Conservation (phyloP, 805 yeast genomes). For the Ogataea thermomethanolica region DNA sequence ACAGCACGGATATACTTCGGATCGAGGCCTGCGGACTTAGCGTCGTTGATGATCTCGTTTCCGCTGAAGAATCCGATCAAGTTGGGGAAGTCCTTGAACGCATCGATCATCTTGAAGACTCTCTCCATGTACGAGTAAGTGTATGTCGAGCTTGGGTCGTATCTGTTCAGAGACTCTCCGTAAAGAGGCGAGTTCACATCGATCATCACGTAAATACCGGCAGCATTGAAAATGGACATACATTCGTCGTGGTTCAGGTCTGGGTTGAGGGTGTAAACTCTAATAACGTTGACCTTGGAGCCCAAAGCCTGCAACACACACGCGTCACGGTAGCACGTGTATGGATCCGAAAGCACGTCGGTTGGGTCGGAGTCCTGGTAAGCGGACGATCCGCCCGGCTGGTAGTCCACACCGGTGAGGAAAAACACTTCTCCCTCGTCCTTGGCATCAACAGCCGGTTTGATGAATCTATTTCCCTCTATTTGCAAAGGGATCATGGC, state of each 20-base stretch:
- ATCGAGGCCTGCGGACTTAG: slow-evolving; percentile 51
- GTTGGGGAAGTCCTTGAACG: slow-evolving; percentile 81
- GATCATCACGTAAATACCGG: slow-evolving; percentile 83
- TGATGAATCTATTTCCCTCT: slow-evolving; percentile 56
- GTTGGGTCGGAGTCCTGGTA: slow-evolving; percentile 33
- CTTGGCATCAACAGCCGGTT: slow-evolving; percentile 38
- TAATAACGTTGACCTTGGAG: slow-evolving; percentile 61
- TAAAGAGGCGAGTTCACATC: slow-evolving; percentile 78
- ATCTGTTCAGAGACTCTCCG: slow-evolving; percentile 68
- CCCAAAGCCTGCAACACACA: slow-evolving; percentile 75
- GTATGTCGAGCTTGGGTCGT: slow-evolving; percentile 67
- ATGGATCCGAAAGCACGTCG: slow-evolving; percentile 72
- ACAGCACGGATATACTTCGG: slow-evolving; percentile 87
- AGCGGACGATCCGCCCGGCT: slow-evolving; percentile 86
- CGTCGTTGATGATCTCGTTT: slow-evolving; percentile 87
- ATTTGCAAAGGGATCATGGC: slow-evolving; percentile 59
- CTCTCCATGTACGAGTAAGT: slow-evolving; percentile 66
- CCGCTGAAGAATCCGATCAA: slow-evolving; percentile 87
- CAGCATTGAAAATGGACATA: slow-evolving; percentile 83
- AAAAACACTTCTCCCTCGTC: slow-evolving; percentile 61
- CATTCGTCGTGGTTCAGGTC: slow-evolving; percentile 86
- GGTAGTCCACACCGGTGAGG: slow-evolving; percentile 86
- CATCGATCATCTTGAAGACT: slow-evolving; percentile 80
- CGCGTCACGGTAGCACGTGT: slow-evolving; percentile 76
- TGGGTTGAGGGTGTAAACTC: slow-evolving; percentile 81